phyloP scores from a whole-genome alignment of 1,139 yeast species.

The Magnusiomyces tetraspermus region DNA sequence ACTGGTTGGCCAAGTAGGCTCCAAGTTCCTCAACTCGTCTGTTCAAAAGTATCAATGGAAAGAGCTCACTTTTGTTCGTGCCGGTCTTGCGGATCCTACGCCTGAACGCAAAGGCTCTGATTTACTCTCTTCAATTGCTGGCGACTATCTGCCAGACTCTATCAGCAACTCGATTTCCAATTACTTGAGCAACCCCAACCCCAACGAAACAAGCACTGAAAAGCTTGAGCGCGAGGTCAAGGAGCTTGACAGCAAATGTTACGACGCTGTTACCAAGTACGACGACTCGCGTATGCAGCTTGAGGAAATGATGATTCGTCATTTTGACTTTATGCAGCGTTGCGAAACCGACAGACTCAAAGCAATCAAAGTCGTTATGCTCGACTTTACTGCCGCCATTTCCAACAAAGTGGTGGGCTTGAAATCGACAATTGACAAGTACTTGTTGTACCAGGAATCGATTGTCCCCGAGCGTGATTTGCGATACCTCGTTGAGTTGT shows the following conservation, averaged over 20 bases:
- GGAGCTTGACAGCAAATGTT: slow-evolving; percentile 54
- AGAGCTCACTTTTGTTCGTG: slow-evolving; percentile 53
- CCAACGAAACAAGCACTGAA: slow-evolving; percentile 43
- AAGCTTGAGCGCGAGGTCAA: slow-evolving; percentile 51
- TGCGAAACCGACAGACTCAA: slow-evolving; percentile 73
- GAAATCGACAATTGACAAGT: slow-evolving; percentile 52
- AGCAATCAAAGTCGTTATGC: slow-evolving; percentile 67
- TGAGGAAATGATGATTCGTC: slow-evolving; percentile 69
- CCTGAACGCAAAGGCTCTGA: slow-evolving; percentile 23
- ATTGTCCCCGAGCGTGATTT: slow-evolving; percentile 66
- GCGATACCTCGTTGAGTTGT: slow-evolving; percentile 55
- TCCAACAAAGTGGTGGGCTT: slow-evolving; percentile 52
- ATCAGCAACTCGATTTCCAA: slow-evolving; percentile 38
- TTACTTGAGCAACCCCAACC: slow-evolving; percentile 37
- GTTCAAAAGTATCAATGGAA: slow-evolving; percentile 80
- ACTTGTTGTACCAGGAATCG: slow-evolving; percentile 56
- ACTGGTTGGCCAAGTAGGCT: slow-evolving; percentile 49
- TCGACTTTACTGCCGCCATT: slow-evolving; percentile 62
- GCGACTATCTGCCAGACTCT: slow-evolving; percentile 44
- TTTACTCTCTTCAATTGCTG: slow-evolving; percentile 23
- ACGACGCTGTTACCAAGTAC: slow-evolving; percentile 45
- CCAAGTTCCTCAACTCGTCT: slow-evolving; percentile 66
- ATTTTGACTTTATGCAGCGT: slow-evolving; percentile 67
- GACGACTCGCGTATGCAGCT: slow-evolving; percentile 63
- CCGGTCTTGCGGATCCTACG: slow-evolving; percentile 34